Base-by-base conservation (phyloP, 768 basidiomycete species). In the Candolleomyces aberdarensis region DNA sequence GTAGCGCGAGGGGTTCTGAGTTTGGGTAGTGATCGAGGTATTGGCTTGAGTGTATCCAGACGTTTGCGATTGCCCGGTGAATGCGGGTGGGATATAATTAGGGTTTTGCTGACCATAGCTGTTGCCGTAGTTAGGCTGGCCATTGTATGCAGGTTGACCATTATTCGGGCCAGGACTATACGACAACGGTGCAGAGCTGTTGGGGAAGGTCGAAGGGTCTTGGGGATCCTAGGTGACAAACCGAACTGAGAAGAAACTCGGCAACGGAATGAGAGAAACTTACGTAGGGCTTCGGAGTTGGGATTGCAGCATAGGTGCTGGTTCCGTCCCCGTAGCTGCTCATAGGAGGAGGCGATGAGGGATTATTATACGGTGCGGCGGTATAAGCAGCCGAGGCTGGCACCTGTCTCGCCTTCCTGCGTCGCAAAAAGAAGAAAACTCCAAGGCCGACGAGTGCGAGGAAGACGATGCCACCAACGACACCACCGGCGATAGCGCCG, bases 401-500 rank as follows among this genome's bases (percentile, higher is more conserved):
- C 15, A 26, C 22, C 46, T 57, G 41, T 54, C 62, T 64, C 44
- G 49, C 15, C 56, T 59, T 63, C 8, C 40, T 67, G 51, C 19
- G 43, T 52, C 50, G 60, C 63, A 51, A 75, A 63, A 78, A 70
- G 67, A 72, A 79, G 56, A 71, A 67, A 6, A 69, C 57, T 6
- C 70, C 59, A 1, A 70, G 80, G 5, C 66, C 77, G 13, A 86
- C 70, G 49, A 81, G 62, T 8, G 76, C 80, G 19, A 83, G 59
- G n/a, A 70, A 76, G 29, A 83, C 75, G 0, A 88, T 60, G 14
- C 81, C 84, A 3, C 84, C 85, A 6, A 86, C 76, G 7, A 83
- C 82, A n/a, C 88, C 87, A 44, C 87, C 87, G 0, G 82, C 84
- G 41, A 88, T 87, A 5, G 61, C 64, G 6, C 66, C 62, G 36